A percentile compares a stretch with the other conserved stretches of the same genome.
These are phyloP conservation scores for Tylopilus subfusipes DNA, from an alignment of 768 basidiomycete species.

Conservation along the genomic window DNA sequence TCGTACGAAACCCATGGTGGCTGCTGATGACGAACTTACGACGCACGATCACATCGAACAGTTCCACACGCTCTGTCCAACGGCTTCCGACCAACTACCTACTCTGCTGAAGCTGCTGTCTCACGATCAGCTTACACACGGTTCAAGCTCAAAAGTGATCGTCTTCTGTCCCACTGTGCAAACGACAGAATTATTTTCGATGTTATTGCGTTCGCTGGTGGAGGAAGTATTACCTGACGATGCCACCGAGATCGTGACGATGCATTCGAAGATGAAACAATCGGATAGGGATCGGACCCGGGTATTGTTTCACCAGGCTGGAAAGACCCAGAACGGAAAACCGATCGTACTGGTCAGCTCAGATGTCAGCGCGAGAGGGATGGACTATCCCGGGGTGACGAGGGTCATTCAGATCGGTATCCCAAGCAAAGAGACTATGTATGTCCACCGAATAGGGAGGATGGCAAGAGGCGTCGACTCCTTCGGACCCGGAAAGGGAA, in stretches of 20 bases:
- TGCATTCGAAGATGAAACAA: slow-evolving; percentile 65
- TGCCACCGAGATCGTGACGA: slow-evolving; percentile 64
- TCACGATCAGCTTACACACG: slow-evolving; percentile 79
- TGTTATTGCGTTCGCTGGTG: slow-evolving; percentile 52
- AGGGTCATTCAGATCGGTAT: slow-evolving; percentile 90
- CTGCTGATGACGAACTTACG: slow-evolving; percentile 31
- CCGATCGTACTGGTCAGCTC: slow-evolving; percentile 75
- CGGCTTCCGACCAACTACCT: slow-evolving; percentile 65
- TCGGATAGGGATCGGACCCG: slow-evolving; percentile 27
- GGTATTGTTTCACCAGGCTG: slow-evolving; percentile 8
- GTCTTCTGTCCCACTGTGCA: slow-evolving; percentile 86
- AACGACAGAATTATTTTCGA: slow-evolving; percentile 72
- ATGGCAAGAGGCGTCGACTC: slow-evolving; percentile 67
- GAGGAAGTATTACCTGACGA: slow-evolving; percentile 47
- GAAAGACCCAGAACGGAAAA: slow-evolving; percentile 24
- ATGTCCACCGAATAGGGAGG: slow-evolving; percentile 83
- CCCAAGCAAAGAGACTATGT: slow-evolving; percentile 64
- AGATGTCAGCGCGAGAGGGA: slow-evolving; percentile 84
- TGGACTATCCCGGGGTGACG: slow-evolving; percentile 86
- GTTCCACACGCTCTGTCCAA: slow-evolving; percentile 71
- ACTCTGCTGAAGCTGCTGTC: slow-evolving; percentile 77
- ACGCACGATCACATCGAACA: slow-evolving; percentile 78
- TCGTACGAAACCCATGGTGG: neutral
- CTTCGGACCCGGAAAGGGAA: slow-evolving; percentile 31
- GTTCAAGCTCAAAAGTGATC: slow-evolving; percentile 67